phyloP scores from a whole-genome alignment of 1,139 yeast genomes.

The Geotrichum klebahnii region DNA sequence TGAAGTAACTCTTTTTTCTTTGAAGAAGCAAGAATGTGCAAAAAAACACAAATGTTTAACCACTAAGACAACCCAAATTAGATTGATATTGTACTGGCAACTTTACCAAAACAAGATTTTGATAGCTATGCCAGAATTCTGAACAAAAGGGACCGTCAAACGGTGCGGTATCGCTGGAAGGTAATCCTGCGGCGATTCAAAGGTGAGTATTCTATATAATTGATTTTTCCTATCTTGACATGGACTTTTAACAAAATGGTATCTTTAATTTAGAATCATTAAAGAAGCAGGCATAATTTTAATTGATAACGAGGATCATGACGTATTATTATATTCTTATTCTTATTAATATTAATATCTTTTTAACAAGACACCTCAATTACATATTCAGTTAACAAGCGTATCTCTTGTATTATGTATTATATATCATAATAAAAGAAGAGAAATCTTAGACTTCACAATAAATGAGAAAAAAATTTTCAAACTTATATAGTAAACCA shows the following conservation, averaged over 20 bases:
- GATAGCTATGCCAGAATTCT: constrained; percentile 36
- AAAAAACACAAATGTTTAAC: constrained; percentile 59
- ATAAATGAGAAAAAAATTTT: no score
- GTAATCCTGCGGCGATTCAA: constrained; percentile 36
- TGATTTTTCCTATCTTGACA: not conserved
- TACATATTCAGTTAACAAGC: no score
- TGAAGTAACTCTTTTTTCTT: no score
- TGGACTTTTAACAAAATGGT: not conserved
- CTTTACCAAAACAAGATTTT: constrained; percentile 38
- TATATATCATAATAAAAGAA: no score
- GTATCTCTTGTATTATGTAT: no score
- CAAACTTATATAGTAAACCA: no score
- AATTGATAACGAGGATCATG: no score
- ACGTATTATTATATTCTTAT: no score
- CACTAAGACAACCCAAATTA: constrained; percentile 30
- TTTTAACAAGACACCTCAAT: no score
- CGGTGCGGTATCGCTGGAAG: constrained; percentile 40
- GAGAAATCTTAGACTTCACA: no score
- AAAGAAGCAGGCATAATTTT: not conserved
- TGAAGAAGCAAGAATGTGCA: constrained; percentile 63
- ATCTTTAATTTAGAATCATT: not conserved
- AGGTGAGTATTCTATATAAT: constrained; percentile 23
- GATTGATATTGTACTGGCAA: constrained; percentile 34
- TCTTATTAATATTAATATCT: no score
- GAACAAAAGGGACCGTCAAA: constrained; percentile 38